A percentile compares a stretch with the other conserved stretches of the same genome.
These are phyloP conservation scores for Piromyces sp. DNA, from an alignment of 192 early-diverging fungal genomes.

Conservation along the genomic window DNA sequence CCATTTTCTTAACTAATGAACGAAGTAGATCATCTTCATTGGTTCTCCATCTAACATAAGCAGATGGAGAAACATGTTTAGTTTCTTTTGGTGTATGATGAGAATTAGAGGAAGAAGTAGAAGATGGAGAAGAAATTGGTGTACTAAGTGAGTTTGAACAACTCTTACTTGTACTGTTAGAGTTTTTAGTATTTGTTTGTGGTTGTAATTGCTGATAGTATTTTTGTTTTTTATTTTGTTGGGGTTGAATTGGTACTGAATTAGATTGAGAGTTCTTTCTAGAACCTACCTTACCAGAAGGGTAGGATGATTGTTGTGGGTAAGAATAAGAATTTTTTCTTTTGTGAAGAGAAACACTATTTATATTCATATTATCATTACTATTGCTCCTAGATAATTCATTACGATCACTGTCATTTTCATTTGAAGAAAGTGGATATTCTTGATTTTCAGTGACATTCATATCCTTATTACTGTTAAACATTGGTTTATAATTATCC, in stretches of 20 bases:
- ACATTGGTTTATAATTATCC: background rate
- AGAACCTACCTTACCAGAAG: background rate
- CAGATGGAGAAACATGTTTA: conserved; percentile 1
- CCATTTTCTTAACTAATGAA: conserved; percentile 9
- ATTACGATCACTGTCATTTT: background rate
- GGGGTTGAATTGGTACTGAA: background rate
- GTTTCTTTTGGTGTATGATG: background rate
- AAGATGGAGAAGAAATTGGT: background rate
- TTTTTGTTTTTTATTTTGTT: background rate
- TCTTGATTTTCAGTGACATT: background rate
- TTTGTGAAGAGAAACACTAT: background rate
- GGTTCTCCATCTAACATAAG: conserved; percentile 14
- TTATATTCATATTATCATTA: background rate
- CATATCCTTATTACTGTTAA: background rate
- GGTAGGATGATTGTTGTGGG: background rate
- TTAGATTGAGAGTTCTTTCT: background rate
- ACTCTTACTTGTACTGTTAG: background rate
- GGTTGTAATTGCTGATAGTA: background rate
- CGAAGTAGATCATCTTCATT: conserved; percentile 16
- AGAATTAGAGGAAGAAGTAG: background rate
- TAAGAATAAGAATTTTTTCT: background rate
- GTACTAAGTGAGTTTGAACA: background rate
- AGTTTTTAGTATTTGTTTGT: background rate
- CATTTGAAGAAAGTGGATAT: background rate
- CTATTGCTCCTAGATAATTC: background rate